Percentiles rank a stretch among this genome's conserved stretches.
phyloP scores from a whole-genome alignment of 2,329 filamentous ascomycete genomes.

The Tympanopsis confertula region DNA sequence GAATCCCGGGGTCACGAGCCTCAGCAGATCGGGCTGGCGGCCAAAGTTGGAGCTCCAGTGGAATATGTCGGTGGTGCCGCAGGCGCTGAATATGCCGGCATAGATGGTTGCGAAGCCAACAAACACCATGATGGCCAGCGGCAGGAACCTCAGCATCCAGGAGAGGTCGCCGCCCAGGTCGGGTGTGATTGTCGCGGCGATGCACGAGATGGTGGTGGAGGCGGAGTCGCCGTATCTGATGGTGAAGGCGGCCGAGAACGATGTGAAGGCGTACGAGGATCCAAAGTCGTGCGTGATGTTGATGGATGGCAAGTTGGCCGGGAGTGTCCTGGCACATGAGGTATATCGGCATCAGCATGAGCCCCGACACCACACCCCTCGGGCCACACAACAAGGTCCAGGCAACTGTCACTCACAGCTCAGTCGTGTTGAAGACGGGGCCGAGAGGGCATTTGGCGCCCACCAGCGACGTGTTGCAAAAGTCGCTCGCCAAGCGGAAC shows the following conservation, averaged over 20 bases:
- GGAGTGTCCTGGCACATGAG: conserved; percentile 16
- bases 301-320: conserved; percentile 55
- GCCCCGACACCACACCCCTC: conserved; percentile 1
- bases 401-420: conserved; percentile 20
- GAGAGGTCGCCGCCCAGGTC: conserved; percentile 60
- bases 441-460: conserved; percentile 63
- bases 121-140: conserved; percentile 65
- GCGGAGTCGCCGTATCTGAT: conserved; percentile 63
- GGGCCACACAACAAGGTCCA: conserved; percentile 3
- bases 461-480: conserved; percentile 51
- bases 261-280: conserved; percentile 78
- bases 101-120: conserved; percentile 74
- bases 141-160: conserved; percentile 64
- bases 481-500: conserved; percentile 41
- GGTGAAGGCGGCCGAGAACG: conserved; percentile 61
- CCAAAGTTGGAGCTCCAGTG: conserved; percentile 98
- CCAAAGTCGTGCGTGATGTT: conserved; percentile 62
- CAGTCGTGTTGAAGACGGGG: conserved; percentile 50
- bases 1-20: conserved; percentile 89
- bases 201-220: conserved; percentile 60
- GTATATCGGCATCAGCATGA: conserved; percentile 5
- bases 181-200: conserved; percentile 74
- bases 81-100: conserved; percentile 81
- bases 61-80: conserved; percentile 83
- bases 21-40: conserved; percentile 78